These are phyloP conservation scores for Misopates orontium DNA, from an alignment of 257 asterid genomes.

Conservation along the genomic window DNA sequence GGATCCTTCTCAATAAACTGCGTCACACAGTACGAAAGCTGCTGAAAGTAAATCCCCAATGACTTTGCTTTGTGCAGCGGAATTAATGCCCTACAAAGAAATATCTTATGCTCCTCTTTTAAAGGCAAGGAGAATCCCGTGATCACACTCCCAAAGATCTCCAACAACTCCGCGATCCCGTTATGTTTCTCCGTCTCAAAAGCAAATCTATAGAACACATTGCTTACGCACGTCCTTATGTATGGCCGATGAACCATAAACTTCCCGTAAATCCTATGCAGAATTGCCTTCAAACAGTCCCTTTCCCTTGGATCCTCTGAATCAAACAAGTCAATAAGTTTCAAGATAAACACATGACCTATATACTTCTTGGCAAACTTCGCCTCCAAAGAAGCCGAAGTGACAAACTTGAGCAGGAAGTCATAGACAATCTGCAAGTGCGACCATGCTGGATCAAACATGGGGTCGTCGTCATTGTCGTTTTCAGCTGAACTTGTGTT, in stretches of 20 bases:
- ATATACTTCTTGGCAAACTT: constrained; percentile 79
- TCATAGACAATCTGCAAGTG: constrained; percentile 85
- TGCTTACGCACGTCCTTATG: constrained; percentile 72
- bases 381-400: constrained; percentile 67
- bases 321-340: constrained; percentile 74
- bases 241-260: constrained; percentile 84
- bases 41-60: constrained; percentile 75
- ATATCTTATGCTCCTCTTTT: constrained; percentile 90
- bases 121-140: constrained; percentile 89
- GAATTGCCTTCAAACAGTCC: constrained; percentile 78
- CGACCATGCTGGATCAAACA: constrained; percentile 89
- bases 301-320: constrained; percentile 95
- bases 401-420: constrained; percentile 71
- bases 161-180: constrained; percentile 85
- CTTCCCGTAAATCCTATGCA: constrained; percentile 90
- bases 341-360: constrained; percentile 59
- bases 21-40: constrained; percentile 70
- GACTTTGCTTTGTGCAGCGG: constrained; percentile 91
- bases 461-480: constrained; percentile 71
- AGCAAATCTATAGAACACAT: constrained; percentile 70
- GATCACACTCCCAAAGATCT: constrained; percentile 88
- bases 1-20: constrained; percentile 94
- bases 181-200: constrained; percentile 79
- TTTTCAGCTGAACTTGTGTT: constrained; percentile 43
- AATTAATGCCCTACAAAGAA: constrained; percentile 70